Evolutionary conservation across 805 yeast species (phyloP), one percentile per base, ranked within the genome.

Genomic region (Sugiyamaella lignohabitans): DNA sequence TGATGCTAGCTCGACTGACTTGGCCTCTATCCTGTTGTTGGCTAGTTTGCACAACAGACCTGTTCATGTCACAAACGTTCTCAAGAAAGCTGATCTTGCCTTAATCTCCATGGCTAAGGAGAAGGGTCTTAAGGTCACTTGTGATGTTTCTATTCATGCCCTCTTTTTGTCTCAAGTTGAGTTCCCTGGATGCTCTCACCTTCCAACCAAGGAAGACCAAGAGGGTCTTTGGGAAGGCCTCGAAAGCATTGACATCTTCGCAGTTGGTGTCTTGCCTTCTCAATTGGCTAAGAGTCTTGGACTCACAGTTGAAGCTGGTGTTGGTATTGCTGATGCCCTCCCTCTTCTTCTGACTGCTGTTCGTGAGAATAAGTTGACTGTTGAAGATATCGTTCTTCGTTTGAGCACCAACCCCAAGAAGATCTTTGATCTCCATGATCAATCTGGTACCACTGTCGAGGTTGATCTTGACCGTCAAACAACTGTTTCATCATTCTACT

Each of bases 11-110:
- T 82, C 91, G 21, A 85, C 96, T 35, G 91, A 87, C 60, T 73
- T 91, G 60, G 98, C 98, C n/a, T 85, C 96, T 2, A 83, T 89
- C 39, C 71, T 91, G 63, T 75, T 91, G 60, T 73, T 91, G 68
- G 95, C 97, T 38, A 84, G 96, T 22, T 75, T 91, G 62, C 88
- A 86, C 73, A 76, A 72, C 68, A 78, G 95, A 60, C 72, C 87
- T 36, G 83, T 91, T 54, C 98, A 91, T 67, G 81, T 91, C 58
- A 86, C 95, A 47, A 88, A 85, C 55, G 93, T 91, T 43, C 79
- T 85, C 37, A 74, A 83, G 50, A 79, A 75, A 62, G 87, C 83
- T 55, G 98, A 91, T 65, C 73, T 91, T 62, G 81, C 84, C 51
- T 73, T 91, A 62, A 85, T 91, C 60, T 75, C 76, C 61, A 79